Percentiles rank a stretch among this genome's conserved stretches.
These are phyloP conservation scores for Cladosporium sp. DNA, from an alignment of 2,329 filamentous ascomycete species.

Conservation along the genomic window DNA sequence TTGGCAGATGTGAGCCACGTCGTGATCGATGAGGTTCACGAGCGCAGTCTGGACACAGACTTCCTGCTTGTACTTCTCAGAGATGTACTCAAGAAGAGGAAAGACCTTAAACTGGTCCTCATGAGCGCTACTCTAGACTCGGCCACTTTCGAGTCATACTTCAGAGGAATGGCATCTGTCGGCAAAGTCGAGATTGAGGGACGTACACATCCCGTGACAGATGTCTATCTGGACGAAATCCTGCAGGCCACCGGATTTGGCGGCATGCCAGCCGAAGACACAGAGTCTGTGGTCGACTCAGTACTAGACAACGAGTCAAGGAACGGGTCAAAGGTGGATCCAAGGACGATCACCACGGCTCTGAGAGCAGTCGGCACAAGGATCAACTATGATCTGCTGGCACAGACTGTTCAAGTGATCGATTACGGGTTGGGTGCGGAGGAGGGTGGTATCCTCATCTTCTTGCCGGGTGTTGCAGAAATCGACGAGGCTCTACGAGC, in stretches of 20 bases:
- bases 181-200: constrained; percentile 83
- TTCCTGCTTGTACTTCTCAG: constrained; percentile 84
- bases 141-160: constrained; percentile 78
- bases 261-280: constrained; percentile 40
- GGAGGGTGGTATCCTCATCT: constrained; percentile 88
- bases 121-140: constrained; percentile 98
- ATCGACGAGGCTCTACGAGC: constrained; percentile 76
- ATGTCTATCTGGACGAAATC: constrained; percentile 86
- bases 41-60: constrained; percentile 90
- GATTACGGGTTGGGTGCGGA: constrained; percentile 69
- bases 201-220: constrained; percentile 82
- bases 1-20: constrained; percentile 90
- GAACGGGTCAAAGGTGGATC: constrained; percentile 21
- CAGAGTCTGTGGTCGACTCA: constrained; percentile 31
- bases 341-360: constrained; percentile 34
- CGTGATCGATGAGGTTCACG: constrained; percentile 94
- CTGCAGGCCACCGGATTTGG: constrained; percentile 72
- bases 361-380: constrained; percentile 57
- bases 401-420: constrained; percentile 74
- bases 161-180: constrained; percentile 55
- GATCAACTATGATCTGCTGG: constrained; percentile 87
- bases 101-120: constrained; percentile 81
- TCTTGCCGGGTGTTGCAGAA: constrained; percentile 86
- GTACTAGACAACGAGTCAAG: constrained; percentile 29
- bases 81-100: constrained; percentile 69